Conservation (phyloP, 2,329 filamentous ascomycete genomes). For the Lomentospora prolificans region DNA sequence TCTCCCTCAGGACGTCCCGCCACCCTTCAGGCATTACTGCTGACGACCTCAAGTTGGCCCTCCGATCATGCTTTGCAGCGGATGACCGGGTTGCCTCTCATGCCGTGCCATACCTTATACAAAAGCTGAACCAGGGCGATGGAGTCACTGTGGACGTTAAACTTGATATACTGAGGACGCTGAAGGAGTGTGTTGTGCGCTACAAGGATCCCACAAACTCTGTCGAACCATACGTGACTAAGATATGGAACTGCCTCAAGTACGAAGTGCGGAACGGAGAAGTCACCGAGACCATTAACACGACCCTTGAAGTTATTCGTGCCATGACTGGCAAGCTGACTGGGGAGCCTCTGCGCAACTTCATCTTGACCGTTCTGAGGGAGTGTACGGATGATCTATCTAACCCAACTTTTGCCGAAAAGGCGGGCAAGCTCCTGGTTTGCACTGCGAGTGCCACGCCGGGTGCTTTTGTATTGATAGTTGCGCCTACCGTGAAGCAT, state of each 20-base stretch:
- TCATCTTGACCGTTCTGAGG: conserved; percentile 36
- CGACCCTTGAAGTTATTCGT: conserved; percentile 44
- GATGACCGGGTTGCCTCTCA: conserved; percentile 33
- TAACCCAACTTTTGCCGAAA: conserved; percentile 40
- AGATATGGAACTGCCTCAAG: conserved; percentile 51
- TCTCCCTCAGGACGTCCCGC: conserved; percentile 43
- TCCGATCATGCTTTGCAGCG: conserved; percentile 45
- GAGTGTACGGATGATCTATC: conserved; percentile 45
- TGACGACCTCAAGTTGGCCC: conserved; percentile 42
- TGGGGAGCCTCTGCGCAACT: conserved; percentile 32
- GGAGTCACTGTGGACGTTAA: conserved; percentile 50
- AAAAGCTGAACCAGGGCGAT: conserved; percentile 49
- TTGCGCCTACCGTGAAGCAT: conserved; percentile 35
- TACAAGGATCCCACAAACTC: conserved; percentile 37
- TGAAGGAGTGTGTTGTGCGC: conserved; percentile 40
- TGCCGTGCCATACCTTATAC: conserved; percentile 43
- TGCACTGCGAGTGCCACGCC: conserved; percentile 39
- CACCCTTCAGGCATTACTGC: conserved; percentile 41
- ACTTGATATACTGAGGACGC: conserved; percentile 46
- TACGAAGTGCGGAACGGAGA: conserved; percentile 55
- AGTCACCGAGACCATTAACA: conserved; percentile 45
- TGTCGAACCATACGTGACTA: conserved; percentile 36
- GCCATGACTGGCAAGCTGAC: conserved; percentile 36
- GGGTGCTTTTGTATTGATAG: conserved; percentile 36
- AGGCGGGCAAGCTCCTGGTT: conserved; percentile 42